Evolutionary conservation across 2,329 filamentous ascomycete species (phyloP).

Genomic region (Colletotrichum sp.): DNA sequence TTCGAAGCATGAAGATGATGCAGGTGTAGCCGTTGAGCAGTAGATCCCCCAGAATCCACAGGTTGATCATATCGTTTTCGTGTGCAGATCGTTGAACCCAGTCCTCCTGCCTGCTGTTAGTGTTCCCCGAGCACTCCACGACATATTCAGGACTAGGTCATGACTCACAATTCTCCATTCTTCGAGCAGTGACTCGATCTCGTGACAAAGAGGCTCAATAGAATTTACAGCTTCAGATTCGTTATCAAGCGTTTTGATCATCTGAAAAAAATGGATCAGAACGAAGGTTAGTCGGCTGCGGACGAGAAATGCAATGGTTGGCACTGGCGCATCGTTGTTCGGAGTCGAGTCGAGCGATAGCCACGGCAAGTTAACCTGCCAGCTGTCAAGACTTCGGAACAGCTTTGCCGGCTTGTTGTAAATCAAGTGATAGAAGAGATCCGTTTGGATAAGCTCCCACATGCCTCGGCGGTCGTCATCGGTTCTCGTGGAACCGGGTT

Average conservation of each 20-base stretch:
- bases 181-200: slow-evolving; percentile 28
- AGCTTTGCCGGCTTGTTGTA: slow-evolving; percentile 33
- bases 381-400: slow-evolving; percentile 26
- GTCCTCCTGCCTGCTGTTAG: slow-evolving; percentile 23
- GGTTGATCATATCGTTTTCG: slow-evolving; percentile 24
- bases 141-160: neutral
- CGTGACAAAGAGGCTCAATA: slow-evolving; percentile 25
- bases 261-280: slow-evolving; percentile 32
- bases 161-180: slow-evolving; percentile 32
- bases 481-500: neutral
- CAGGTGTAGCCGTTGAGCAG: slow-evolving; percentile 31
- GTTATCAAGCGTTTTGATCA: neutral
- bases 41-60: slow-evolving; percentile 30
- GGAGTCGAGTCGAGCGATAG: slow-evolving; percentile 27
- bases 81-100: slow-evolving; percentile 25
- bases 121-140: too few relatives aligned
- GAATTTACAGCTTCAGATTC: neutral
- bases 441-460: slow-evolving; percentile 37
- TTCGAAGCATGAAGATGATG: slow-evolving; percentile 39
- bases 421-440: slow-evolving; percentile 34
- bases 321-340: slow-evolving; percentile 21
- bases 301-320: slow-evolving; percentile 31
- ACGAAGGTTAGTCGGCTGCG: slow-evolving; percentile 32
- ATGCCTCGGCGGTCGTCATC: slow-evolving; percentile 32
- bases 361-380: slow-evolving; percentile 37